These are phyloP conservation scores for Skeletonema marinoi DNA, from an alignment of 108 stramenopile genomes.

Conservation along the genomic window DNA sequence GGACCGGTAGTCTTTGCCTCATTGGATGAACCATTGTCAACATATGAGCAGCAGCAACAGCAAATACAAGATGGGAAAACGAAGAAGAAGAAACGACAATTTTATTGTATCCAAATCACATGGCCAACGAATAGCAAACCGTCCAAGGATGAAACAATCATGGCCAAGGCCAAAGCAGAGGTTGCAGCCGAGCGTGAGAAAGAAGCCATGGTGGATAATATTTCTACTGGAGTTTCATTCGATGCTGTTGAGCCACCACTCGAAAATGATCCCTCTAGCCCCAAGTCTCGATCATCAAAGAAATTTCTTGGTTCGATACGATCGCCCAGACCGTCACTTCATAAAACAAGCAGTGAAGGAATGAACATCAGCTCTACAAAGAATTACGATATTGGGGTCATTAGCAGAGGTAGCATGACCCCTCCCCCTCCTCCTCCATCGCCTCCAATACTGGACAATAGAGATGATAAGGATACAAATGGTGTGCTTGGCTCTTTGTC, in stretches of 20 bases:
- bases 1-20: constrained; percentile 35
- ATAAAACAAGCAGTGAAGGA: constrained; percentile 1
- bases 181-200: constrained; percentile 50
- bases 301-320: constrained; percentile 13
- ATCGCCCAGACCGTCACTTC: constrained; percentile 21
- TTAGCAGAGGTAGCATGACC: neutral
- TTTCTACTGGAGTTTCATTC: neutral
- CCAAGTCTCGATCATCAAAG: constrained; percentile 20
- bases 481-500: neutral
- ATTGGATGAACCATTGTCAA: constrained; percentile 25
- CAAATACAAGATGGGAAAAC: constrained; percentile 20
- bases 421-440: neutral
- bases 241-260: neutral
- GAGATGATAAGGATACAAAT: neutral
- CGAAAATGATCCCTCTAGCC: neutral
- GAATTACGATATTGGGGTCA: neutral
- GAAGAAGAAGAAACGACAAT: constrained; percentile 39
- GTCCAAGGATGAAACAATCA: constrained; percentile 30
- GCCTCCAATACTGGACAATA: neutral
- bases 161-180: constrained; percentile 43
- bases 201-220: constrained; percentile 11
- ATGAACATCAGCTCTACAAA: neutral
- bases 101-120: constrained; percentile 40
- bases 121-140: constrained; percentile 44
- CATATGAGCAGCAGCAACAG: constrained; percentile 8